Evolutionary conservation across 2,329 filamentous ascomycete species (phyloP).

Genomic region (Colletotrichum acutatum): DNA sequence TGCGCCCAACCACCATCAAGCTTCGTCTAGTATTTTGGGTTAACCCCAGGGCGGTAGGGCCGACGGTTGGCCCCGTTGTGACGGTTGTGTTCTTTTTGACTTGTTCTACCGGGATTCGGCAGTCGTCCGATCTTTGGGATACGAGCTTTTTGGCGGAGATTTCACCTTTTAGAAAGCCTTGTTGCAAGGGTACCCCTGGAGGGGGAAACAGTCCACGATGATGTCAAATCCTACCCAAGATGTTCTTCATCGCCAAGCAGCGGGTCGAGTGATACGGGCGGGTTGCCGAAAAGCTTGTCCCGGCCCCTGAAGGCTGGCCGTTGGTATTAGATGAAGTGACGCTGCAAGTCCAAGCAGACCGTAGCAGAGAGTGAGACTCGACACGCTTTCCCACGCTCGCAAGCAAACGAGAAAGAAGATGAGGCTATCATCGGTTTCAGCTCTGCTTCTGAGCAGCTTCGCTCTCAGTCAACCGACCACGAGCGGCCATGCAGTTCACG

Average conservation of each 20-base stretch:
- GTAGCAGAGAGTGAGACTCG: background rate
- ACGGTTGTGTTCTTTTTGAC: background rate
- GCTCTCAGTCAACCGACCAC: background rate
- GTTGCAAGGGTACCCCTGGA: background rate
- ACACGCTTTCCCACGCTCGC: background rate
- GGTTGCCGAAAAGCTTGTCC: conserved; percentile 24
- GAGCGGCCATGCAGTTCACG: background rate
- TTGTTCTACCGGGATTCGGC: conserved; percentile 9
- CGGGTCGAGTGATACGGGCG: background rate
- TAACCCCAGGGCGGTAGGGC: background rate
- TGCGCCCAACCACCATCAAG: background rate
- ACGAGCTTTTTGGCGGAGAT: conserved; percentile 21
- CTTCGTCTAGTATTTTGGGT: background rate
- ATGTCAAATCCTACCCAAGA: background rate
- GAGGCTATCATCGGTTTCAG: background rate
- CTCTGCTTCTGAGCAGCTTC: background rate
- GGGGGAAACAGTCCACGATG: background rate
- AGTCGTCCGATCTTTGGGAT: conserved; percentile 22
- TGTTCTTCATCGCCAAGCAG: background rate
- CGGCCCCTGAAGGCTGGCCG: background rate
- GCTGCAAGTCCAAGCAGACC: background rate
- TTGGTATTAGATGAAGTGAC: conserved; percentile 4
- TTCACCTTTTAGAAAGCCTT: background rate
- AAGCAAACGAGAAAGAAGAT: background rate
- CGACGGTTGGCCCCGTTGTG: background rate